Evolutionary conservation across 805 yeast genomes (phyloP), one percentile per base, ranked within the genome.

Genomic region (Candida pseudoglaebosa): DNA sequence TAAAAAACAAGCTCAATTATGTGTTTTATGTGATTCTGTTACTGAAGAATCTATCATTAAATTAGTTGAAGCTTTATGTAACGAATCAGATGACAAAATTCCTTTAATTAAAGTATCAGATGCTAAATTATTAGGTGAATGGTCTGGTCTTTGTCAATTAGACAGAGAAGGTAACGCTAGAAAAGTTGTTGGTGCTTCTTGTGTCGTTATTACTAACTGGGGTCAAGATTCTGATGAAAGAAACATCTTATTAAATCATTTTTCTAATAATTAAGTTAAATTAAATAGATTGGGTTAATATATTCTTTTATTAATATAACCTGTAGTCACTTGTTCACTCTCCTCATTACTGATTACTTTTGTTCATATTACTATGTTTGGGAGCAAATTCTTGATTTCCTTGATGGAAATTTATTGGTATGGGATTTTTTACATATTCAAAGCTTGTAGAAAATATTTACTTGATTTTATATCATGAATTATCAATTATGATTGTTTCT

Each of bases 91-190:
- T 70, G 80, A 82, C 75, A 86, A 87, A 78, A 88, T 91, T 59
- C 98, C 99, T 64, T 80, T 93, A 75, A 85, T 93, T 84, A 93
- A 93, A 85, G 98, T 93, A 61, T 86, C 98, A 62, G 99, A 93
- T 70, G 96, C 98, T 69, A 93, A 93, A 84, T 86, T 88, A 80
- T 83, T 93, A 70, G 99, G 99, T 82, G 98, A 93, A 82, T 93
- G 99, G 99, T 98, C 98, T 67, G 99, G 99, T 85, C 81, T 93
- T 61, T 93, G 96, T 80, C 88, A 89, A 78, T 83, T 91, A 65
- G 98, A 93, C 95, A 88, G 96, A 78, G 98, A 93, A 65, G 99
- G 99, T 78, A 89, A 91, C 81, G 96, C 98, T 77, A 89, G 97
- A 82, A 93, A 93, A 88, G 98, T 93, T 64, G 99, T 93, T 71